Evolutionary conservation across 148 eudicot genomes (phyloP).

Genomic region (Chenopodium berlandieri): DNA sequence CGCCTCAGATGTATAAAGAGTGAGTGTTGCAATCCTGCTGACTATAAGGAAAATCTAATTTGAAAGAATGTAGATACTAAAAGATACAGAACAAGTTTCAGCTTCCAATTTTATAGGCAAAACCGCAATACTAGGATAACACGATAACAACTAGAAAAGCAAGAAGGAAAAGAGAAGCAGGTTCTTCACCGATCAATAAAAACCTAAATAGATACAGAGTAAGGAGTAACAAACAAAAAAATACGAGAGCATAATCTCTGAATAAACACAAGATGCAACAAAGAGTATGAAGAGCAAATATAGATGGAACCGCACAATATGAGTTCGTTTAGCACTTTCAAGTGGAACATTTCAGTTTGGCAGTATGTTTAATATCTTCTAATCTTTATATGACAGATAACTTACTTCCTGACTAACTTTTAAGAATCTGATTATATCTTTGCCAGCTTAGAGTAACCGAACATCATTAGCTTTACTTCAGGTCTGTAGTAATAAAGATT

Average conservation of each 20-base stretch:
- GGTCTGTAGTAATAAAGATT: not conserved
- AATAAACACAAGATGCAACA: not conserved
- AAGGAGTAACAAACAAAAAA: not conserved
- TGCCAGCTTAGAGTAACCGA: not conserved
- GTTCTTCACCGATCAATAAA: not conserved
- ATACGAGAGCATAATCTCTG: not conserved
- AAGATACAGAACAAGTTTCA: not conserved
- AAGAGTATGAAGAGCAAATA: not conserved
- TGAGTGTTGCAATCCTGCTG: slow-evolving; percentile 5
- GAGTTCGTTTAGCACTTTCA: not conserved
- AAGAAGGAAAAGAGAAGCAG: not conserved
- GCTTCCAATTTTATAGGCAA: not conserved
- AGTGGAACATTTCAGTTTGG: too few relatives aligned
- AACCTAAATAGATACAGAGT: not conserved
- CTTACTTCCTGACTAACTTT: not conserved
- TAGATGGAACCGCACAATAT: not conserved
- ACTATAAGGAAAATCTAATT: not conserved
- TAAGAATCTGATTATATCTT: not conserved
- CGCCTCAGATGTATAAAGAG: not conserved
- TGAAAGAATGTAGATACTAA: not conserved
- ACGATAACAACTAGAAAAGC: not conserved
- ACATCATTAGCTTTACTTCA: not conserved
- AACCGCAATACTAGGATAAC: not conserved
- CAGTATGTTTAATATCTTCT: too few relatives aligned
- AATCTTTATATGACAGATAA: not conserved